Evolutionary conservation across 2,329 filamentous ascomycete species (phyloP), one percentile per base, ranked within the genome.

Genomic region (Xylariaceae sp.): DNA sequence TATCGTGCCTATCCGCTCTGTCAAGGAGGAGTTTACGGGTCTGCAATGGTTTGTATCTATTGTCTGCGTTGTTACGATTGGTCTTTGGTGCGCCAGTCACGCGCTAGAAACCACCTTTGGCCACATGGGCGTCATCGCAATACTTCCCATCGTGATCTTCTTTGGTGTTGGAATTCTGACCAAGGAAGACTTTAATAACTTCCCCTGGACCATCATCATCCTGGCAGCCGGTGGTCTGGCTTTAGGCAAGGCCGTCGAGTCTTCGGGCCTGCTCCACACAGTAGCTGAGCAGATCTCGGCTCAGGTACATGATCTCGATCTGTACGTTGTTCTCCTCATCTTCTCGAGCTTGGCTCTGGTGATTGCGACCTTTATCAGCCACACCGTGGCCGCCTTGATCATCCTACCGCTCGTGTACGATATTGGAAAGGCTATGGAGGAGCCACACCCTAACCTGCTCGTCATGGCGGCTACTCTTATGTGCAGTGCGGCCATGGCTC

Each of bases 131-230:
- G 91, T 99, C 46, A 88, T 99, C 39, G 95, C 94, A 51, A 95
- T 99, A 65, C 90, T 99, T 53, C 94, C 94, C 6, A 86, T 99
- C 45, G 87, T 95, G 3, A 77, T 96, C 39, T 99, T 99, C 78
- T 99, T 99, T 62, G 94, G 94, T 47, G 91, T 90, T 2, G 94
- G 94, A 11, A 92, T 97, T 58, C 77, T 99, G 31, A 97, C 91
- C 43, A 99, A 97, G 71, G 94, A 97, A 71, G 94, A 99, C 71
- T 99, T 99, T 68, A 99, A 99, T 76, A 99, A 99, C 70, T 99
- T 99, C 70, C 86, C 96, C 36, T 99, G 94, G 94, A 99, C 95
- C 17, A 99, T 99, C 70, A 96, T 99, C 70, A 97, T 99, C 63
- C 85, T 99, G 17, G 94, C 94, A 0, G 92, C 94, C 0, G 94